Conservation (phyloP, 805 yeast genomes). For the Schwanniomyces pseudopolymorphus region DNA sequence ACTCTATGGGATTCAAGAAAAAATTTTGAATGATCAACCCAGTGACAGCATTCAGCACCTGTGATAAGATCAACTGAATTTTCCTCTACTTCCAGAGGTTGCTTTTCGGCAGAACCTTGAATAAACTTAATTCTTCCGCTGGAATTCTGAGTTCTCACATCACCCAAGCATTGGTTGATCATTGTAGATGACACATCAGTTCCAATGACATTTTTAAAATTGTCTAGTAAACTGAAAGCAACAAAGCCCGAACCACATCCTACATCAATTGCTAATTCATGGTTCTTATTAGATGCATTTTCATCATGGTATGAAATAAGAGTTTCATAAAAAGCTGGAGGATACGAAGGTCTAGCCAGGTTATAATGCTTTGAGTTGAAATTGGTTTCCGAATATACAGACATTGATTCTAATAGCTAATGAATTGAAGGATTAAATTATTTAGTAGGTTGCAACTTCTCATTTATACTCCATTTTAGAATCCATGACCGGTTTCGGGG, state of each 20-base stretch:
- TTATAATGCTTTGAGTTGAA: conserved; percentile 57
- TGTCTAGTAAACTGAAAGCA: conserved; percentile 48
- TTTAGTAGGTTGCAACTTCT: neutral
- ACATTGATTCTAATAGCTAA: conserved; percentile 38
- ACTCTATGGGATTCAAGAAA: conserved; percentile 49
- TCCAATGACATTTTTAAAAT: conserved; percentile 56
- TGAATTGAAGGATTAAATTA: neutral
- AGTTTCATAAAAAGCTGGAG: conserved; percentile 26
- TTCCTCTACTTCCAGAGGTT: conserved; percentile 17
- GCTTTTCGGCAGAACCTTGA: conserved; percentile 25
- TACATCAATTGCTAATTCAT: conserved; percentile 53
- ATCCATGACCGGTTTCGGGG: neutral
- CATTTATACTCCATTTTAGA: neutral
- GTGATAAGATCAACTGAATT: conserved; percentile 60
- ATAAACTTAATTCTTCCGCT: conserved; percentile 16
- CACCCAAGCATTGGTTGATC: conserved; percentile 21
- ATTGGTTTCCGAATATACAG: conserved; percentile 55
- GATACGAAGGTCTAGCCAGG: conserved; percentile 67
- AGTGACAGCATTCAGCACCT: conserved; percentile 86
- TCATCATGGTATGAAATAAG: conserved; percentile 15
- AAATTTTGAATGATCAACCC: conserved; percentile 64
- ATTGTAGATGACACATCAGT: conserved; percentile 44
- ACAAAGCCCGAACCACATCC: conserved; percentile 86
- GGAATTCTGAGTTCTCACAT: conserved; percentile 13
- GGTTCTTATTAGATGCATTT: neutral